Evolutionary conservation across 2,329 filamentous ascomycete species (phyloP).

Genomic region (Beauveria scarabaeidicola): DNA sequence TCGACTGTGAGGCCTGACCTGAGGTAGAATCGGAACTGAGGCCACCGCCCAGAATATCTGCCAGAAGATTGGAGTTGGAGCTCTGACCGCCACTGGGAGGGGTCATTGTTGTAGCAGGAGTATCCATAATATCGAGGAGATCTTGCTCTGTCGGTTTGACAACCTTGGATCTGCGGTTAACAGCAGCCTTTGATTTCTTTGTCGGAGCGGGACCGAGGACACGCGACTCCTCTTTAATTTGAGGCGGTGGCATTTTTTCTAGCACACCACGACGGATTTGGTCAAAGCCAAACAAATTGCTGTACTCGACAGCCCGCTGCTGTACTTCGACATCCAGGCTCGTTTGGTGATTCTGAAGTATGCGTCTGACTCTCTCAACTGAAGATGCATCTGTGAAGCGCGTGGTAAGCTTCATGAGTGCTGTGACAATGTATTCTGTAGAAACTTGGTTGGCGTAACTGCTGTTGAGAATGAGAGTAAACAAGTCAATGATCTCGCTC

Average conservation of each 20-base stretch:
- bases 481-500: conserved; percentile 86
- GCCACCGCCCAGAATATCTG: conserved; percentile 81
- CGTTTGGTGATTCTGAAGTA: conserved; percentile 70
- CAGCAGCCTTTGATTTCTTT: conserved; percentile 59
- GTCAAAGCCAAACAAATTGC: conserved; percentile 87
- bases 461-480: conserved; percentile 84
- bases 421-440: conserved; percentile 92
- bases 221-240: conserved; percentile 91
- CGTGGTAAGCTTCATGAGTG: conserved; percentile 89
- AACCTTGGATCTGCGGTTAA: conserved; percentile 67
- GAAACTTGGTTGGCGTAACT: conserved; percentile 87
- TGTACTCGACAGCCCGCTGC: conserved; percentile 90
- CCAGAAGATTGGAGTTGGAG: conserved; percentile 79
- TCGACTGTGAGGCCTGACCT: conserved; percentile 41
- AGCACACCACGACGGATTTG: conserved; percentile 80
- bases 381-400: conserved; percentile 77
- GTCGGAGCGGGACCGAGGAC: conserved; percentile 71
- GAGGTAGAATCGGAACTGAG: conserved; percentile 34
- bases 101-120: conserved; percentile 45
- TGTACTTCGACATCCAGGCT: conserved; percentile 94
- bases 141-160: conserved; percentile 85
- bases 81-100: conserved; percentile 42
- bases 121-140: conserved; percentile 84
- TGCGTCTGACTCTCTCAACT: conserved; percentile 71
- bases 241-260: conserved; percentile 95